Base-by-base conservation (phyloP, 1,284 basidiomycete species). In the Vanrija sp. region DNA sequence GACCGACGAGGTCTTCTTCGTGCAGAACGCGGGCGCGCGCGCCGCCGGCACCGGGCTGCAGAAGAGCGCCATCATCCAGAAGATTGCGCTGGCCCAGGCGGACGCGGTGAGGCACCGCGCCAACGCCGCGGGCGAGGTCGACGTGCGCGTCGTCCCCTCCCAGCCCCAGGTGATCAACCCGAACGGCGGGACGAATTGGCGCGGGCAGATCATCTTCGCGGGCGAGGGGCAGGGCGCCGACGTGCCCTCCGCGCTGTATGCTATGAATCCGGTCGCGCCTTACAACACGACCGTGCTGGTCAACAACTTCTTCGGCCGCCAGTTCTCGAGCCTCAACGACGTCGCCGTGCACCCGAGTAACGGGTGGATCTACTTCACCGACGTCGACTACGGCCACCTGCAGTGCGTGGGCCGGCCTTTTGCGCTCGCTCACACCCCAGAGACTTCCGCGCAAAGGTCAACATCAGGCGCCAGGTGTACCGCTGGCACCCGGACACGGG, bases 301-400 rank as follows among this genome's bases (percentile, higher is more conserved):
- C 51, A 83, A 87, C 75, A 88, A 85, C 72, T 85, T 78, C 66
- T 85, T 81, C 62, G 88, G 88, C 3, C 78, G 86, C 9, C 86
- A 89, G 64, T 91, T 89, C 76, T 88, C 87, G 73, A 86, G 86
- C 1, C 73, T 89, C 49, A 89, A 90, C 68, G 88, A 91, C 66
- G 76, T 85, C 53, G 87, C 85, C 63, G 77, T 89, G 4, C 85
- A 88, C 55, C 85, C 85, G 0, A 86, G 84, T 0, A 48, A 41
- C 46, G 50, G 47, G 8, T 56, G 54, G 49, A 22, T 59, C 43
- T 59, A 59, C 50, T 59, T 59, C 42, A 59, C 57, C n/a, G 88
- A 89, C 66, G 79, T 80, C 7, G 77, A 67, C n/a, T 78, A 78
- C 49, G 77, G 75, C 5, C 66, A 64, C 73, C 83, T 88, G 62